Evolutionary conservation across 2,329 filamentous ascomycete genomes (phyloP).

Genomic region (Xylariomycetidae sp.): DNA sequence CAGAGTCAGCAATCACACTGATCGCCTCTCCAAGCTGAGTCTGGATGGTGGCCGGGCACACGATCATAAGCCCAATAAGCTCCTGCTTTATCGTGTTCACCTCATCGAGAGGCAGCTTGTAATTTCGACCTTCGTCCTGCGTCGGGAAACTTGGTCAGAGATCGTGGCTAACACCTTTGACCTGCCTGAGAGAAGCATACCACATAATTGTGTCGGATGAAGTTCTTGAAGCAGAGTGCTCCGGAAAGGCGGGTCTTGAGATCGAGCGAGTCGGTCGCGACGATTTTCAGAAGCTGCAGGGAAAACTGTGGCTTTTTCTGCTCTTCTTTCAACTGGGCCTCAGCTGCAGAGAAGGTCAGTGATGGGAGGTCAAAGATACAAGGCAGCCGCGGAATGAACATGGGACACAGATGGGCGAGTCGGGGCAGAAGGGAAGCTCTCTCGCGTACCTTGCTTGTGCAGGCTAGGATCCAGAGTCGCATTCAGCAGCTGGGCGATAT

Average conservation of each 20-base stretch:
- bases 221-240: constrained; percentile 97
- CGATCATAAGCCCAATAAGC: constrained; percentile 94
- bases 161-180: background rate
- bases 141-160: constrained; percentile 3
- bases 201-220: constrained; percentile 89
- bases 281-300: constrained; percentile 80
- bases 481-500: constrained; percentile 76
- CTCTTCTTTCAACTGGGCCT: constrained; percentile 70
- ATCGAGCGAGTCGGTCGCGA: constrained; percentile 67
- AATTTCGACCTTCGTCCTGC: constrained; percentile 84
- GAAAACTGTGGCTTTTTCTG: constrained; percentile 84
- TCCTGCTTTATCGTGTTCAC: constrained; percentile 89
- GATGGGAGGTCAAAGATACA: background rate
- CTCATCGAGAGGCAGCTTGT: constrained; percentile 79
- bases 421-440: constrained; percentile 13
- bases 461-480: constrained; percentile 83
- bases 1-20: constrained; percentile 94
- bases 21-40: constrained; percentile 93
- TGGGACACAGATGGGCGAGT: constrained; percentile 6
- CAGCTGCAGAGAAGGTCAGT: constrained; percentile 51
- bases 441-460: constrained; percentile 74
- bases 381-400: background rate
- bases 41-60: constrained; percentile 80
- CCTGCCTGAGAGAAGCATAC: constrained; percentile 31
- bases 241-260: constrained; percentile 77